phyloP scores from a whole-genome alignment of 2,329 filamentous ascomycete species.

The Verticillium nonalfalfae region DNA sequence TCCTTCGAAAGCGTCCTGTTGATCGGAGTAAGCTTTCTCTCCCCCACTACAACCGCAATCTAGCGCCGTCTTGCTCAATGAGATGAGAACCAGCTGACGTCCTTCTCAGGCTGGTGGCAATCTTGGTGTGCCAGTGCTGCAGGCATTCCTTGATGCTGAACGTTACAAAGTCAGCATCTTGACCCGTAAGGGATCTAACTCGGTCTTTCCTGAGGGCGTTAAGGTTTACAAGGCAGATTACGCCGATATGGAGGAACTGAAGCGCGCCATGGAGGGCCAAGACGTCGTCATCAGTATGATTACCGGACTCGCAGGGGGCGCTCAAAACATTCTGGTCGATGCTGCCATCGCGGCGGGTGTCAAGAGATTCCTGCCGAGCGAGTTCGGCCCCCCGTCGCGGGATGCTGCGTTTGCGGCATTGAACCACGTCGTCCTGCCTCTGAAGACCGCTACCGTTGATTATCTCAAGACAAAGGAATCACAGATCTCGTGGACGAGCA shows the following conservation, averaged over 20 bases:
- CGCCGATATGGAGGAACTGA: not conserved
- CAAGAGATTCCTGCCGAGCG: slow-evolving; percentile 53
- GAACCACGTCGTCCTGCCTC: not conserved
- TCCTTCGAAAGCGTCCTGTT: no score
- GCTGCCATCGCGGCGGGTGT: slow-evolving; percentile 53
- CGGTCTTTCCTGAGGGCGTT: slow-evolving; percentile 24
- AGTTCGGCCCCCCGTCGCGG: slow-evolving; percentile 32
- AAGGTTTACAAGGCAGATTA: slow-evolving; percentile 1
- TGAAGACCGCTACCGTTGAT: not conserved
- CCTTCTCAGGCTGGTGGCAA: slow-evolving; percentile 27
- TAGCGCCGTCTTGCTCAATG: no score
- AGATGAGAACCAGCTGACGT: no score
- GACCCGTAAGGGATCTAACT: slow-evolving; percentile 36
- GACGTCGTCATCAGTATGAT: slow-evolving; percentile 44
- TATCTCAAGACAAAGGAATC: slow-evolving; percentile 1
- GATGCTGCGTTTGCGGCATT: not conserved
- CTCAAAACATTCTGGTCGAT: slow-evolving; percentile 33
- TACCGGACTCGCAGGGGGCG: slow-evolving; percentile 31
- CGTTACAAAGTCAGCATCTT: slow-evolving; percentile 48
- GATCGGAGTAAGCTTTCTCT: no score
- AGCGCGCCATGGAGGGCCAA: slow-evolving; percentile 37
- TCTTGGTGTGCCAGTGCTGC: slow-evolving; percentile 29
- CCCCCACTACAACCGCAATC: no score
- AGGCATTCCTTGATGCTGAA: slow-evolving; percentile 24
- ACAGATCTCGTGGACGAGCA: not conserved